Conservation (phyloP, 2,329 filamentous ascomycete genomes). For the Fusarium sp. region DNA sequence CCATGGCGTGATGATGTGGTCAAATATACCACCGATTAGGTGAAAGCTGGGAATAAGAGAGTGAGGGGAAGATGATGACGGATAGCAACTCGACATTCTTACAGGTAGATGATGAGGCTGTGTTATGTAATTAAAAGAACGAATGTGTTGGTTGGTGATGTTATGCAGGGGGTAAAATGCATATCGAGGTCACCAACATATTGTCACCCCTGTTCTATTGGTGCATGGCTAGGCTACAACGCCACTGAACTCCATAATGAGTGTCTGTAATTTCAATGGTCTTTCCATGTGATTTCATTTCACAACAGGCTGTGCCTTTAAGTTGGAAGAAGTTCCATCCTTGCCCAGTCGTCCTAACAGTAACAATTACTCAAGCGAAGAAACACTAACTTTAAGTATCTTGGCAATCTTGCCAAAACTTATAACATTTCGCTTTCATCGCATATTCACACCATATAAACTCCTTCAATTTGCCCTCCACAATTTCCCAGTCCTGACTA, state of each 20-base stretch:
- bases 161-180: not conserved
- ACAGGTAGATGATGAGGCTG: rapidly evolving
- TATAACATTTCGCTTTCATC: not conserved
- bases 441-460: not conserved
- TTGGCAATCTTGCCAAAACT: not conserved
- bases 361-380: not conserved
- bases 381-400: not conserved
- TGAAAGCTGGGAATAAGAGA: not conserved
- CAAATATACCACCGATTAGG: not conserved
- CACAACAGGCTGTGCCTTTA: rapidly evolving
- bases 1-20: not conserved
- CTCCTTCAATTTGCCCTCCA: not conserved
- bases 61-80: not conserved
- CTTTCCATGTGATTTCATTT: rapidly evolving
- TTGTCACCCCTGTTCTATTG: rapidly evolving
- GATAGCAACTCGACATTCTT: not conserved
- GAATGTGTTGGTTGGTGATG: rapidly evolving
- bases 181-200: not conserved
- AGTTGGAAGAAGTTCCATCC: not conserved
- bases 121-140: not conserved
- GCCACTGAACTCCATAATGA: not conserved
- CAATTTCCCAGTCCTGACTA: not conserved
- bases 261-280: not conserved
- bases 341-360: not conserved
- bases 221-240: not conserved